A percentile compares a stretch with the other conserved stretches of the same genome.
These are phyloP conservation scores for Globisporangium canariense DNA, from an alignment of 352 stramenopile species.

Conservation along the genomic window DNA sequence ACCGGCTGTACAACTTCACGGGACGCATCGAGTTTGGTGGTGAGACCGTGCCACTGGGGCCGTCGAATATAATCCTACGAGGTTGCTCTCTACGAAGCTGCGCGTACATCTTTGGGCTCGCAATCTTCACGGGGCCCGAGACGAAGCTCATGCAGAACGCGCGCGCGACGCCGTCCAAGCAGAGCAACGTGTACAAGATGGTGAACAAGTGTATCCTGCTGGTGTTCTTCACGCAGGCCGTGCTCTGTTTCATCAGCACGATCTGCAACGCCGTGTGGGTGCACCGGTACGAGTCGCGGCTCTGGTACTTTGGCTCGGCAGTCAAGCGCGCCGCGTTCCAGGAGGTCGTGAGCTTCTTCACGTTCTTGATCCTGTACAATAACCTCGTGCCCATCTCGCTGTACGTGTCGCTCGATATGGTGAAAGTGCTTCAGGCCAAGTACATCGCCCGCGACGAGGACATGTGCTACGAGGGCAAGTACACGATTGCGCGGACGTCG, in stretches of 20 bases:
- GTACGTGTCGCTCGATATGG: conserved; percentile 96
- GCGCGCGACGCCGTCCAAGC: conserved; percentile 58
- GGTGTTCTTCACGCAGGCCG: conserved; percentile 57
- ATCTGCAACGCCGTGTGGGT: conserved; percentile 54
- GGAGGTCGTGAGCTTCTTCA: conserved; percentile 86
- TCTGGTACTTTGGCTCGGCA: conserved; percentile 49
- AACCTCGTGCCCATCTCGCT: conserved; percentile 97
- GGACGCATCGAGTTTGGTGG: conserved; percentile 38
- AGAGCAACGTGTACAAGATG: conserved; percentile 69
- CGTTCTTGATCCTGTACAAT: conserved; percentile 95
- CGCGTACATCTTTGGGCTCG: conserved; percentile 64
- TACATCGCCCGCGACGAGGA: conserved; percentile 56
- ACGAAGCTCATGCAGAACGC: conserved; percentile 87
- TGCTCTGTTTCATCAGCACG: conserved; percentile 66
- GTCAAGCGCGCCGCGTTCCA: conserved; percentile 15
- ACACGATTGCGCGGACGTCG: conserved; percentile 79
- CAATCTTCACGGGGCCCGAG: conserved; percentile 88
- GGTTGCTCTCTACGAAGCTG: conserved; percentile 66
- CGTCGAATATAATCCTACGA: conserved; percentile 82
- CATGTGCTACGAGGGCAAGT: conserved; percentile 87
- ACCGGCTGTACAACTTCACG: conserved; percentile 69
- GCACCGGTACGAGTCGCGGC: conserved; percentile 26
- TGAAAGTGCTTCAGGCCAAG: conserved; percentile 85
- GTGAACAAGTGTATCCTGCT: conserved; percentile 70
- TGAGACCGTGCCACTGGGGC: conserved; percentile 43